Evolutionary conservation across 768 basidiomycete genomes (phyloP).

Genomic region (Mycena leptocephala): DNA sequence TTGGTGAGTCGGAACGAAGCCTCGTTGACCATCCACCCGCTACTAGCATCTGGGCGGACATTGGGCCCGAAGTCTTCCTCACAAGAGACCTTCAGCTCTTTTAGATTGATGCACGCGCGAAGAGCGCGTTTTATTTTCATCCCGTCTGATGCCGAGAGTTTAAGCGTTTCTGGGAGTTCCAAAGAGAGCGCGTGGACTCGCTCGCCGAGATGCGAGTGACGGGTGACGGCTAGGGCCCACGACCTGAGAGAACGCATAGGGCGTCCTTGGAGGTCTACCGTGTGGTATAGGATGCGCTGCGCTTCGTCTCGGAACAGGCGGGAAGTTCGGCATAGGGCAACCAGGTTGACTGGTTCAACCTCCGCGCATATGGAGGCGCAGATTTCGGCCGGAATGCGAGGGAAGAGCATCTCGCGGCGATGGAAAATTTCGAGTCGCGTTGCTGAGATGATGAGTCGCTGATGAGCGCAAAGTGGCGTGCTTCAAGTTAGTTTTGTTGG

Average conservation of each 20-base stretch:
- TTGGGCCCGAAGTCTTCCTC: background rate
- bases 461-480: too few relatives aligned
- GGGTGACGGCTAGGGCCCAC: slow-evolving; percentile 13
- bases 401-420: too few relatives aligned
- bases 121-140: background rate
- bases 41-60: background rate
- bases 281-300: slow-evolving; percentile 5
- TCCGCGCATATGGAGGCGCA: background rate
- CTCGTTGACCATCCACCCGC: slow-evolving; percentile 12
- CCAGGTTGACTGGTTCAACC: background rate
- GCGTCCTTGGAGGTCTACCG: background rate
- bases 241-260: background rate
- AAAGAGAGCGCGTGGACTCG: slow-evolving; percentile 13
- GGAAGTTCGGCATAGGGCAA: background rate
- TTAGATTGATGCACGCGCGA: slow-evolving; percentile 2
- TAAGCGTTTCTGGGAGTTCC: background rate
- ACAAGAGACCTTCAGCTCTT: background rate
- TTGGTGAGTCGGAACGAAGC: slow-evolving; percentile 15
- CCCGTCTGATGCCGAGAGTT: background rate
- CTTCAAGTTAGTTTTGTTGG: too few relatives aligned
- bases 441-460: too few relatives aligned
- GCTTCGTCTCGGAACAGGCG: background rate
- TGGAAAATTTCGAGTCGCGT: too few relatives aligned
- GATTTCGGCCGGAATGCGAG: slow-evolving; percentile 21
- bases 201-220: slow-evolving; percentile 10